Evolutionary conservation across 2,329 filamentous ascomycete species (phyloP), one percentile per base, ranked within the genome.

Genomic region (Phyllosticta ampelicida): DNA sequence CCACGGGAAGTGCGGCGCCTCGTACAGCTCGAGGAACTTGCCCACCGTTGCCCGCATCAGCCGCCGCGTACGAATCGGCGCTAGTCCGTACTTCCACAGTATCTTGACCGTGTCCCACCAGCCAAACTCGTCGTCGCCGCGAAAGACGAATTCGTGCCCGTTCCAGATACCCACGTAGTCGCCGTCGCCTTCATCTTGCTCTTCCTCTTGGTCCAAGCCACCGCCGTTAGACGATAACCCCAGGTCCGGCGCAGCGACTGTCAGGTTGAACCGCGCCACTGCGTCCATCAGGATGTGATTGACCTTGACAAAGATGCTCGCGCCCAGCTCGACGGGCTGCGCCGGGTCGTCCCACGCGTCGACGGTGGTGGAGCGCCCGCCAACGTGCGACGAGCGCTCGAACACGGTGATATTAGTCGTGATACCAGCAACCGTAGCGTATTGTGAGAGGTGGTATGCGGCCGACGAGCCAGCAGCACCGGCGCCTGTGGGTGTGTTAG

Each of bases 381-480:
- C 94, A 50, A 97, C 79, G 64, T 85, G 89, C 29, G 77, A 71
- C 16, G 83, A 84, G 64, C 86, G 86, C 67, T 99, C 94, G 70
- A 92, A 96, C 26, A 99, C 77, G 20, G 90, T 95, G 65, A 97
- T 86, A 63, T 95, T 87, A 60, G 92, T 68, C 1, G 78, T 74
- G 18, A 87, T 71, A n/a, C 78, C 70, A 21, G 75, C 77, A 60
- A 81, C 73, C 3, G 81, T 73, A 20, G 89, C 86, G 70, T 85
- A 91, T 66, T 86, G 82, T 48, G 80, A 79, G 52, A 99, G 77
- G 67, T 92, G 84, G 71, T 94, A 96, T 0, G 94, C 91, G 2
- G 90, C 78, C 1, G 91, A 95, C 4, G 94, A 84, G 28, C 94
- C 94, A 28, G 84, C 92, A 50, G 94, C 86, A 52, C 94, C 94